Evolutionary conservation across 441 rosid species (phyloP).

Genomic region (Populus tomentosa): DNA sequence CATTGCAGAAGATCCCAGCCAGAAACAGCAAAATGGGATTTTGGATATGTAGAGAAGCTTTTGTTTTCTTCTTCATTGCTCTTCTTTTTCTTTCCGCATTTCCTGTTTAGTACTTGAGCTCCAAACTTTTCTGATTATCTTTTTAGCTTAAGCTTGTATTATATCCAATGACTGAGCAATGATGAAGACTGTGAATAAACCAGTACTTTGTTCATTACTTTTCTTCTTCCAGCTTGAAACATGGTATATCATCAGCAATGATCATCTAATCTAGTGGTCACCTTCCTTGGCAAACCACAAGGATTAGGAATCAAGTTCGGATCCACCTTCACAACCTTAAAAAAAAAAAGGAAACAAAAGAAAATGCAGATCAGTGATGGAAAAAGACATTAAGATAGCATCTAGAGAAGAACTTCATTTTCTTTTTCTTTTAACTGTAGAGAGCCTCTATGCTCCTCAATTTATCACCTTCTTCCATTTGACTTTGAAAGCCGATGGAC

Average conservation of each 20-base stretch:
- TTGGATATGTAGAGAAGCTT: conserved; percentile 15
- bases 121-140: conserved; percentile 7
- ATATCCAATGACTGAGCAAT: conserved; percentile 24
- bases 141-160: conserved; percentile 23
- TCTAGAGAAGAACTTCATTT: background rate
- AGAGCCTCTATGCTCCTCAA: background rate
- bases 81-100: background rate
- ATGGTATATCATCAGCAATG: background rate
- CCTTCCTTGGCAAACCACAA: background rate
- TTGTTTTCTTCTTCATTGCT: conserved; percentile 11
- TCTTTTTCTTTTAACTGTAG: background rate
- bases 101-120: conserved; percentile 9
- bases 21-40: conserved; percentile 7
- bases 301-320: background rate
- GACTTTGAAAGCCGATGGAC: background rate
- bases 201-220: background rate
- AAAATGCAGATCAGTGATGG: background rate
- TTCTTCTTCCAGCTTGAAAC: background rate
- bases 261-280: background rate
- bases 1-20: background rate
- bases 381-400: background rate
- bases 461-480: background rate
- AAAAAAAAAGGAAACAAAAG: background rate
- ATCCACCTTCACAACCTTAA: background rate
- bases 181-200: conserved; percentile 33